phyloP scores from a whole-genome alignment of 352 stramenopile genomes.

The Globisporangium polare region DNA sequence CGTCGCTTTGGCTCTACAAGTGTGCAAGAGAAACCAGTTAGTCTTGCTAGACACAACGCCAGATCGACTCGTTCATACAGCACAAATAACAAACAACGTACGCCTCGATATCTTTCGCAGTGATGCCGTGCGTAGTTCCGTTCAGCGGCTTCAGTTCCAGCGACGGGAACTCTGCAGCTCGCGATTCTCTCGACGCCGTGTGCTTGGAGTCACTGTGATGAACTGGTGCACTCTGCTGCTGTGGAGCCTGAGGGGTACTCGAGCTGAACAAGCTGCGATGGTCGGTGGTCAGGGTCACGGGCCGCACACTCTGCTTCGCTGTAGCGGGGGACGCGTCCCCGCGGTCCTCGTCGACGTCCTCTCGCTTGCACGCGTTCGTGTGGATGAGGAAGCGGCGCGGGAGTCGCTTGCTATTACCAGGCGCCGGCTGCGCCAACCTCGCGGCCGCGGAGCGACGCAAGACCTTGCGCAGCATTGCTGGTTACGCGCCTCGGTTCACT shows the following conservation, averaged over 20 bases:
- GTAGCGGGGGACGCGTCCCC: neutral
- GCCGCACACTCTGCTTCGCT: neutral
- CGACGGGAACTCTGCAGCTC: neutral
- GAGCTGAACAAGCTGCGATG: slow-evolving; percentile 12
- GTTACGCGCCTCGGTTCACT: neutral
- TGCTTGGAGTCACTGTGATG: neutral
- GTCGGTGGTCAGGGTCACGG: neutral
- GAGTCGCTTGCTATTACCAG: neutral
- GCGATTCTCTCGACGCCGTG: neutral
- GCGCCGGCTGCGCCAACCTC: slow-evolving; percentile 3
- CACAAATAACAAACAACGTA: neutral
- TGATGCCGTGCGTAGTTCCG: slow-evolving; percentile 1
- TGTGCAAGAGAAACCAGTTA: neutral
- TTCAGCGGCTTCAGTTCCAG: slow-evolving; percentile 1
- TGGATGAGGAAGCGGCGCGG: slow-evolving; percentile 10
- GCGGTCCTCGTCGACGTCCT: slow-evolving; percentile 9
- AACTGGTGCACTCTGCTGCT: neutral
- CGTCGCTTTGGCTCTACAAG: slow-evolving; percentile 14
- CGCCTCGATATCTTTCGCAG: slow-evolving; percentile 13
- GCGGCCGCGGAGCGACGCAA: slow-evolving; percentile 12
- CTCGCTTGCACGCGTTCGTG: slow-evolving; percentile 18
- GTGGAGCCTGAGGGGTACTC: neutral
- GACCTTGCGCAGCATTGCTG: slow-evolving; percentile 17
- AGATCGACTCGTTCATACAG: neutral
- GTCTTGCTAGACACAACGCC: neutral